Evolutionary conservation across 192 early-diverging fungal genomes (phyloP), one percentile per base, ranked within the genome.

Genomic region (Backusella westeae): DNA sequence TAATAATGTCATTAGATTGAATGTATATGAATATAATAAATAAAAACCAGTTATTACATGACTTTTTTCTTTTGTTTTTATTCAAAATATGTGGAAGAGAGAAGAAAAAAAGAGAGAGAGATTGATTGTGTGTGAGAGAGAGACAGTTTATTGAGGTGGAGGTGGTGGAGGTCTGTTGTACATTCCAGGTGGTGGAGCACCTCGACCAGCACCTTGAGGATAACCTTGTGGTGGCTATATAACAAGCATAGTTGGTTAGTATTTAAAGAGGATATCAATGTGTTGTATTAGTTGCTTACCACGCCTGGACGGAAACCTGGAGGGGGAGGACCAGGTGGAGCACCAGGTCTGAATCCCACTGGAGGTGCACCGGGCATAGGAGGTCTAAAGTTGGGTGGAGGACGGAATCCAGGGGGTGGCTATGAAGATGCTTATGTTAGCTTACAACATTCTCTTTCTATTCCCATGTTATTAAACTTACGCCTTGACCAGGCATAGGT

Each of bases 371-470:
- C 76, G 77, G 85, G 83, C 29, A 84, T 85, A 4, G 83, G 87
- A 72, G 79, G 87, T 76, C 88, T 88, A 71, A 84, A 85, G 10
- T 79, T 80, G 42, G 83, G 85, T 52, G 93, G 91, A 65, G 90
- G 90, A 72, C 80, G 87, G 85, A 85, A 84, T 14, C 84, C 82
- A 35, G 89, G 91, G 49, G 92, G 91, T 65, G 90, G 89, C 39
- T 88, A 81, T 76, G 88, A 87, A 26, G 86, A 87, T 36, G 78
- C 79, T 42, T 88, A 88, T 34, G 89, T 82, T 68, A 59, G 41
- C 26, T 46, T 53, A 66, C 10, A 34, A 9, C 10, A 12, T 39
- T 39, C 2, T 66, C 34, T 53, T 29, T 32, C 17, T 38, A n/a
- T 29, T 21, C 36, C 29, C 8, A 35, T 14, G 46, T n/a, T 66